These are phyloP conservation scores for Vicia faba DNA, from an alignment of 306 rosid species.

Conservation along the genomic window DNA sequence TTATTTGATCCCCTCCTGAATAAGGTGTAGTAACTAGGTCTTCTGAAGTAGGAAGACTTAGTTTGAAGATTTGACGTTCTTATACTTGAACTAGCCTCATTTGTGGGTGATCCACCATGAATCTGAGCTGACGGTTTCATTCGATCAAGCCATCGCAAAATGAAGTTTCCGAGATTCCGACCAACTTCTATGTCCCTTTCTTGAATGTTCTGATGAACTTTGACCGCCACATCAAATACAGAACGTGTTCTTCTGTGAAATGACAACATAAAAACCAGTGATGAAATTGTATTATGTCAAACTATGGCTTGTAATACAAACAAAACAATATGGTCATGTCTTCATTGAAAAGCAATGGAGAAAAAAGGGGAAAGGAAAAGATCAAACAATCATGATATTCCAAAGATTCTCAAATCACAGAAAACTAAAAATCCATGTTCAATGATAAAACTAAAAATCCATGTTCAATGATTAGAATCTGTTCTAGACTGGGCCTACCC, in stretches of 20 bases:
- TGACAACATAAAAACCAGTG: conserved; percentile 16
- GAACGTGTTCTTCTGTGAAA: conserved; percentile 69
- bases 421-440: background rate
- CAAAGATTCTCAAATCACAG: background rate
- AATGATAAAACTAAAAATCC: background rate
- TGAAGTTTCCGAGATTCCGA: conserved; percentile 76
- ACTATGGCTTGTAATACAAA: no score
- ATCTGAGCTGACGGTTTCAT: conserved; percentile 85
- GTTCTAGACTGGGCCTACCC: no score
- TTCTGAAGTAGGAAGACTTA: conserved; percentile 43
- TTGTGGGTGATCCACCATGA: conserved; percentile 47
- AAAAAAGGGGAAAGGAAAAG: background rate
- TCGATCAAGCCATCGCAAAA: conserved; percentile 67
- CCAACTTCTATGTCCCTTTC: conserved; percentile 87
- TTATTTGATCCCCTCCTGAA: conserved; percentile 55
- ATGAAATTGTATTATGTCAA: conserved; percentile 1
- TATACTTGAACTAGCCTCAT: conserved; percentile 36
- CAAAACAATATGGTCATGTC: no score
- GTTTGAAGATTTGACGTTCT: conserved; percentile 41
- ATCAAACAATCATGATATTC: background rate
- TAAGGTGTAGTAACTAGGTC: conserved; percentile 38
- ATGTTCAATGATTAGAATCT: no score
- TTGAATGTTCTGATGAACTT: conserved; percentile 71
- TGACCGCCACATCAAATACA: conserved; percentile 67
- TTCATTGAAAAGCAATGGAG: background rate